Base-by-base conservation (phyloP, 805 yeast species). In the Metschnikowia noctiluminum region DNA sequence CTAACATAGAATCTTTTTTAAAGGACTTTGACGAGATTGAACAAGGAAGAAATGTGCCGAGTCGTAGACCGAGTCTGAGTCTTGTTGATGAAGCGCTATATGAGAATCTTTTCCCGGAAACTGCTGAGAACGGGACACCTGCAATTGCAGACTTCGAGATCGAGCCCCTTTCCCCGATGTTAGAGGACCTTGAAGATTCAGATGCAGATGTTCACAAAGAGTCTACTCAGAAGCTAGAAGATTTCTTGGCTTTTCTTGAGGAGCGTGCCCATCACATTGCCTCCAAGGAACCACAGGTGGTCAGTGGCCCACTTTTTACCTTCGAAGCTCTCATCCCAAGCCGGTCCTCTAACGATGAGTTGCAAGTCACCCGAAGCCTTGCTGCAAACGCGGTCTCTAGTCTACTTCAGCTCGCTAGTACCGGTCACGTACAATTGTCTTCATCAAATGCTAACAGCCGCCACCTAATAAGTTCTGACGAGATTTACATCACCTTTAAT, bases 361-460 rank as follows among this genome's bases (percentile, higher is more conserved):
- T 13, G 5, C 32, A 41, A 1, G 57, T 54, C 8, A 10, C 35
- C 9, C 46, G 49, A 3, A 47, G 41, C 30, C 47, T 50, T 10
- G 60, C 58, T 1, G 60, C 60, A 3, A 43, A 48, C n/a, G 50
- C 60, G 2, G 40, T 56, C 16, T 41, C 57, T 1, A 52, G 45
- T 31, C 38, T 56, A n/a, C 42, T 56, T 15, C 53, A 56, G 32
- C 56, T 56, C 34, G 51, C 56, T 7, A 40, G 45, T 2, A 15
- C 38, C 4, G 51, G 49, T 0, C 34, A 32, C 10, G 30, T 53
- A 11, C 7, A 3, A 8, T 21, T 43, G n/a, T 34, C 11, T 21
- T 30, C 46, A 3, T 28, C 34, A 8, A 7, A 14, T 3, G 34
- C 8, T 2, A 38, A 13, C 7, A 26, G 14, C 10, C 21, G 26